Conservation (phyloP, 371 early-diverging fungal species). For the Cladochytrium tenue region DNA sequence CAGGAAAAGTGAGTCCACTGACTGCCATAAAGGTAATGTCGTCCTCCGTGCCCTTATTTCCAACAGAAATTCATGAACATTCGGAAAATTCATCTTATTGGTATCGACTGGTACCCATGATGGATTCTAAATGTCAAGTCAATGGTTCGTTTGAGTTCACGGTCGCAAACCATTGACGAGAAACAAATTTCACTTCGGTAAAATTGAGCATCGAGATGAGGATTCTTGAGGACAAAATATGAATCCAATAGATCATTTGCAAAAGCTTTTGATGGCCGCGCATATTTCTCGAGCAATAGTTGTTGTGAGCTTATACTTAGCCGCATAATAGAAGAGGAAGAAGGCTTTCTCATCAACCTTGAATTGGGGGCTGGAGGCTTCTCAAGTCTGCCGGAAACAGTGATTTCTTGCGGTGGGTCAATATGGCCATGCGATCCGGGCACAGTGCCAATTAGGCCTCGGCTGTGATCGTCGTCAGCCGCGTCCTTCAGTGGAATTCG, state of each 20-base stretch:
- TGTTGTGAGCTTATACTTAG: conserved; percentile 2
- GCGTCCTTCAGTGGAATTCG: no score
- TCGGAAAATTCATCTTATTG: background rate
- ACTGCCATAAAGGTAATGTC: background rate
- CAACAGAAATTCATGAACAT: background rate
- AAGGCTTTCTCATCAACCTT: no score
- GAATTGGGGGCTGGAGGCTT: no score
- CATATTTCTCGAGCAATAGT: conserved; percentile 4
- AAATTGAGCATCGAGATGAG: background rate
- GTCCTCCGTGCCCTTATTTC: background rate
- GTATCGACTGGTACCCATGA: conserved; percentile 11
- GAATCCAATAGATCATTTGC: conserved; percentile 9
- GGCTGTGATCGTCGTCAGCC: no score
- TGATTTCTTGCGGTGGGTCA: no score
- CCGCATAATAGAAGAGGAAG: background rate
- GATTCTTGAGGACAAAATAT: conserved; percentile 2
- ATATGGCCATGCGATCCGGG: no score
- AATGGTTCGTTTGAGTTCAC: background rate
- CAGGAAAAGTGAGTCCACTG: background rate
- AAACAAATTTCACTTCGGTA: conserved; percentile 10
- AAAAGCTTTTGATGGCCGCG: background rate
- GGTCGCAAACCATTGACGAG: conserved; percentile 6
- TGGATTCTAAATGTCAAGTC: conserved; percentile 7
- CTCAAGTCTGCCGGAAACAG: no score
- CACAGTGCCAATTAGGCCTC: no score